Base-by-base conservation (phyloP, 768 basidiomycete genomes). In the Lactifluus piperatus region DNA sequence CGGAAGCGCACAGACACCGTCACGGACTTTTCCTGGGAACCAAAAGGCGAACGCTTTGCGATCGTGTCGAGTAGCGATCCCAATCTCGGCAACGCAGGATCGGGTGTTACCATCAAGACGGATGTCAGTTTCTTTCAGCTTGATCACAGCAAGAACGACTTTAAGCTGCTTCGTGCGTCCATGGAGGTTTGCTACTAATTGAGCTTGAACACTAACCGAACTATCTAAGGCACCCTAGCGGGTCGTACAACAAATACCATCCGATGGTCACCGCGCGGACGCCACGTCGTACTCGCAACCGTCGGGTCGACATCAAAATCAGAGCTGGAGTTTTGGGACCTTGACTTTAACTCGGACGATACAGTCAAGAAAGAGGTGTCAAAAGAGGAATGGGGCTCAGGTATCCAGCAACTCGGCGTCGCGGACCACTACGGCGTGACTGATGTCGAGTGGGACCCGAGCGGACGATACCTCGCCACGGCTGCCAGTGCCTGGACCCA, bases 241-340 rank as follows among this genome's bases (percentile, higher is more conserved):
- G 76, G 79, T 57, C 86, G 94, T 63, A 92, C 90, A 30, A 91
- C 86, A 70, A 98, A 98, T 74, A 90, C 91, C 37, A 87, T 97
- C 67, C 84, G 91, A 51, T 99, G 97, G 97, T 94, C 93, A 14
- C 94, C 97, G 39, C 85, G 90, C 54, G 97, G 97, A 54, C 87
- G 95, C 45, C 93, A 97, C 74, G 89, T 95, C 58, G 89, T 97
- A 54, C 82, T 98, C 60, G 94, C 94, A 24, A 98, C 94, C 43
- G 89, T 98, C 57, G 97, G 95, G 27, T 94, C 91, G 9, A 88
- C 91, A 11, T 85, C 81, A 67, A 98, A 98, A 75, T 98, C 92
- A 9, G 97, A 97, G 72, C 80, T 99, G 29, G 95, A 98, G 71
- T 99, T 98, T 75, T 99, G 91, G 94, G 97, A 99, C 73, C 79